Evolutionary conservation across 768 basidiomycete genomes (phyloP), one percentile per base, ranked within the genome.

Genomic region (Multifurca ochricompacta): DNA sequence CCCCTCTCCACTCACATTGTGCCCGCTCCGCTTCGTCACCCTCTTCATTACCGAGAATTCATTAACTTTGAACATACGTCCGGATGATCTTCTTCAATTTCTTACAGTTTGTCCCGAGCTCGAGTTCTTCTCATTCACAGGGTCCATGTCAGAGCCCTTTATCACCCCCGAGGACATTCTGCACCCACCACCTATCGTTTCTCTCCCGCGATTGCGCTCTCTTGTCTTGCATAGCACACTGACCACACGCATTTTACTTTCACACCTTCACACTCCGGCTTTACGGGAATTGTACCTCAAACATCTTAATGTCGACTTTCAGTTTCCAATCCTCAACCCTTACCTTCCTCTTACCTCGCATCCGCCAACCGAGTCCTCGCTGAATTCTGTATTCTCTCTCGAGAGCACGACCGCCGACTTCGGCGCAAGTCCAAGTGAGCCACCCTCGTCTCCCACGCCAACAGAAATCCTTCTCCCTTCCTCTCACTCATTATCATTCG

Each of bases 271-370:
- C 57, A 74, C 78, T 1, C 87, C 87, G 16, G 72, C 69, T 2
- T 77, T 89, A 27, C 67, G 67, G 36, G 76, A 79, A 44, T 79
- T 90, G 36, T 76, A 75, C 63, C 81, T 90, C 55, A 71, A 78
- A 6, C 78, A 82, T 57, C 70, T 87, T 18, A 89, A 89, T 62
- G 77, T 82, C 64, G 83, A 85, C 48, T 78, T 75, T 56, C 62
- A 59, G 47, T 59, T 61, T 34, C 54, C 54, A 32, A 43, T 56
- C 25, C 51, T 55, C 23, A 61, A 61, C 51, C 60, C 60, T 16
- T 61, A 55, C 47, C 57, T 69, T 21, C 62, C 50, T 44, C 61
- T 61, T 36, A 61, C 64, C 18, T 60, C 65, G 9, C 62, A 61
- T 37, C 59, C 67, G 7, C 43, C 50, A 8, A 40, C 31, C 41